Percentiles rank a stretch among this genome's conserved stretches.
phyloP scores from a whole-genome alignment of 148 eudicot genomes.

The Fagopyrum homotropicum region DNA sequence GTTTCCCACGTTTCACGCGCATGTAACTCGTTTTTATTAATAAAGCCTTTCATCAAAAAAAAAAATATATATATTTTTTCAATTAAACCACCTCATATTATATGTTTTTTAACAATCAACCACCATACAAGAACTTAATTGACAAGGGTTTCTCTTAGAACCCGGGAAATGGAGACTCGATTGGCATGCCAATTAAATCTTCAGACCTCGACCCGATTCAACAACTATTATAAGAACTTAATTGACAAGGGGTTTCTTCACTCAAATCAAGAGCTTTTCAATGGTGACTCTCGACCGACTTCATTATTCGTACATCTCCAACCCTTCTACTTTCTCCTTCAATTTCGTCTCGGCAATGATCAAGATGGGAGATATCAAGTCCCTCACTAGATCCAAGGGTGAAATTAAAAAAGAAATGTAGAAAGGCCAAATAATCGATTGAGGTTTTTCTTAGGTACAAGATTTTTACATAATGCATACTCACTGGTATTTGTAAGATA shows the following conservation, averaged over 20 bases:
- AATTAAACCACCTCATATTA: too few species aligned
- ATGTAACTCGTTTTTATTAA: too few species aligned
- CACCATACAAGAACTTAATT: too few species aligned
- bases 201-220: conserved; percentile 36
- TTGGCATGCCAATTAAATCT: conserved; percentile 41
- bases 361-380: conserved; percentile 57
- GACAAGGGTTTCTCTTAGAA: conserved; percentile 41
- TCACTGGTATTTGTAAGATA: too few species aligned
- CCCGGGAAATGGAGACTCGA: conserved; percentile 35
- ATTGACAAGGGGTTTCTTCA: conserved; percentile 42
- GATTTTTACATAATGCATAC: too few species aligned
- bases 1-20: too few species aligned
- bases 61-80: too few species aligned
- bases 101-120: too few species aligned
- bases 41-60: too few species aligned
- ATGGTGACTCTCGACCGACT: conserved; percentile 50
- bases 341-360: conserved; percentile 47
- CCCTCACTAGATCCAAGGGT: conserved; percentile 52
- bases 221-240: conserved; percentile 35
- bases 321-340: conserved; percentile 19
- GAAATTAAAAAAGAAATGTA: conserved; percentile 60
- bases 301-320: conserved; percentile 28
- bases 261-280: conserved; percentile 51
- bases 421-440: conserved; percentile 31
- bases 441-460: neutral